Base-by-base conservation (phyloP, 306 rosid species). In the Corylus heterophylla region DNA sequence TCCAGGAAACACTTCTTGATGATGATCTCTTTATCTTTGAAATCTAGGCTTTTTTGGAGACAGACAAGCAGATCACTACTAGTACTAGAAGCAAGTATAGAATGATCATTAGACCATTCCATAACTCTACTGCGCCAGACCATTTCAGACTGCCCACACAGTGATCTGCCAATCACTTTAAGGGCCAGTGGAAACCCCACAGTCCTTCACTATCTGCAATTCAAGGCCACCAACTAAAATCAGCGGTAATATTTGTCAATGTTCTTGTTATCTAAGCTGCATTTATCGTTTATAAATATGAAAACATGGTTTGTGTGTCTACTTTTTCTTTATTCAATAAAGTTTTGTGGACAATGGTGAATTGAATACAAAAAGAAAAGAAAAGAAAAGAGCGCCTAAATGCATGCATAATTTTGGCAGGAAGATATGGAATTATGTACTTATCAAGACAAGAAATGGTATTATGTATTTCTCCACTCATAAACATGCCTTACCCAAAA, bases 1-100 rank as follows among this genome's bases (percentile, higher is more conserved):
- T 93, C 98, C 82, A 85, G 63, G 89, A 93, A 93, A 83, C 94
- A 86, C 54, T 93, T 90, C 82, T 81, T 89, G 73, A 56, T 69
- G 48, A 77, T 31, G 22, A 69, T 64, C 69, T 82, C 45, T 49
- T 82, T 82, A 50, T 84, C 88, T 73, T 82, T 83, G 18, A 85
- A 82, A 35, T 89, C 87, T 16, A 91, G 56, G 71, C 86, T 73
- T 52, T 80, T 86, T 83, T 85, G 63, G 39, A 89, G 89, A 82
- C 79, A 29, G 1, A 51, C 8, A 52, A 88, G 69, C 75, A 93
- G 76, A 18, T 85, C 81, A 9, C 29, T 25, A 54, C 81, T 82
- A 12, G 86, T 25, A 50, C 81, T 82, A 12, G 86, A 81, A 78
- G 79, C 82, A 54, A 90, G 79, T 67, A 85, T 78, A 49, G 86